Evolutionary conservation across 345 rosid species (phyloP), one percentile per base, ranked within the genome.

Genomic region (Bruguiera gymnorhiza): DNA sequence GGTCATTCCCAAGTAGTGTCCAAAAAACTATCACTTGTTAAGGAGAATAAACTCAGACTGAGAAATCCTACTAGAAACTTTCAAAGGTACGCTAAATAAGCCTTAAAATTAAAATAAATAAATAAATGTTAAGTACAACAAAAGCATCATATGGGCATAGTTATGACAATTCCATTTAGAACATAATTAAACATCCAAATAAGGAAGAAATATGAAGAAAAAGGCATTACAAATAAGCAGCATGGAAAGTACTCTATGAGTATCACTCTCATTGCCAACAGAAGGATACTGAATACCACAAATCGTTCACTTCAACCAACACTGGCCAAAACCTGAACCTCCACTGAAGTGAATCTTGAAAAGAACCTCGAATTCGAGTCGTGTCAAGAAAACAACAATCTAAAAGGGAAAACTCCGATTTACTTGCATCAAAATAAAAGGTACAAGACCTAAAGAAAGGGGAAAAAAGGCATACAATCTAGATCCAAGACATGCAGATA

Each of bases 201-300:
- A 32, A 26, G 61, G 32, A 58, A 31, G 10, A 18, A 18, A 43
- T 18, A 43, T 7, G 50, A 63, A 39, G 9, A 5, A 19, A 54
- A 56, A 56, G 29, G 31, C 13, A 62, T 26, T 56, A 21, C 8
- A 65, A 18, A 52, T 15, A 21, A 31, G 24, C 26, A 51, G 29
- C 23, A 61, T 23, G 6, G 34, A 43, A 69, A 51, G 19, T n/a
- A 76, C 46, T 62, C 32, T 21, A 57, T 8, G 43, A 50, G 29
- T 59, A 66, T 29, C 46, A 71, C 63, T 61, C 59, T 59, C 46
- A 20, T 60, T 23, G 65, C 62, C 65, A 66, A 57, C 68, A 65
- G 77, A 71, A 86, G 91, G 91, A 85, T 84, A 88, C 87, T 80
- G 68, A 65, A 73, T 65, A 73, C 83, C 74, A 67, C 78, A 75